Conservation (phyloP, 257 asterid species). For the Eustoma russellianum region DNA sequence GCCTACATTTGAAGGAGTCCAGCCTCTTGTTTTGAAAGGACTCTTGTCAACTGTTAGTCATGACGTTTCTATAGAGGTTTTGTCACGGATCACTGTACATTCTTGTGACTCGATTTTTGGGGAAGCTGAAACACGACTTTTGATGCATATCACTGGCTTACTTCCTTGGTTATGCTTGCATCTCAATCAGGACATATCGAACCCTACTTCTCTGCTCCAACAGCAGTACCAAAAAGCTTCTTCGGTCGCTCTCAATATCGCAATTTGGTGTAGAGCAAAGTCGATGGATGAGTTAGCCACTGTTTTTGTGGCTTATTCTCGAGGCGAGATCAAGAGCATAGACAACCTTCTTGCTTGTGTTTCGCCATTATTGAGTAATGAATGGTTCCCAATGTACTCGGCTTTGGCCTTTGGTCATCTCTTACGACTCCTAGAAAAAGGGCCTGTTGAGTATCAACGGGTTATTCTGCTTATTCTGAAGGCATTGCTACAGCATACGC, state of each 20-base stretch:
- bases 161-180: constrained; percentile 99
- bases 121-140: constrained; percentile 78
- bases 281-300: constrained; percentile 75
- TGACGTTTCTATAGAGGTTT: constrained; percentile 75
- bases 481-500: constrained; percentile 96
- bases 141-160: constrained; percentile 93
- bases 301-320: constrained; percentile 73
- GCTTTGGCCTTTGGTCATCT: constrained; percentile 94
- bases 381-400: constrained; percentile 96
- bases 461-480: constrained; percentile 89
- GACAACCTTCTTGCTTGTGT: constrained; percentile 90
- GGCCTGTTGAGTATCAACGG: constrained; percentile 88
- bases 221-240: constrained; percentile 73
- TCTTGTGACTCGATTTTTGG: constrained; percentile 96
- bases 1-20: constrained; percentile 89
- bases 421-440: constrained; percentile 75
- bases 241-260: constrained; percentile 71
- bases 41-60: constrained; percentile 90
- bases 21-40: constrained; percentile 95
- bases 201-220: constrained; percentile 53
- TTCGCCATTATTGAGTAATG: constrained; percentile 77
- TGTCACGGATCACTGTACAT: constrained; percentile 88
- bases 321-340: constrained; percentile 66
- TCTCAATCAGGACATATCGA: constrained; percentile 65
- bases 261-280: constrained; percentile 85